phyloP scores from a whole-genome alignment of 306 rosid genomes.

The Cyclanthera cordifolia region DNA sequence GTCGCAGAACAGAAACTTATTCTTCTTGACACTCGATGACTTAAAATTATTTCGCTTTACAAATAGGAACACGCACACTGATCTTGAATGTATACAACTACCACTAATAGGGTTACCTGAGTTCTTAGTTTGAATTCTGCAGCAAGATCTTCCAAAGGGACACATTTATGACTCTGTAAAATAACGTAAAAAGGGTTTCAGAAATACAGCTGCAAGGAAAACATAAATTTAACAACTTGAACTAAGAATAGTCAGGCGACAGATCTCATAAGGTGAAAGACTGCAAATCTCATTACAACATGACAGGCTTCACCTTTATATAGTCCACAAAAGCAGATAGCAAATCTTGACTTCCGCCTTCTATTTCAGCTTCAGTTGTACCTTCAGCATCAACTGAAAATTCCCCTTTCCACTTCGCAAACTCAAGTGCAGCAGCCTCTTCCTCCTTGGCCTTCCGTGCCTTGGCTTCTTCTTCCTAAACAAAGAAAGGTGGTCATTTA shows the following conservation, averaged over 20 bases:
- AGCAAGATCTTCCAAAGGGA: slow-evolving; percentile 92
- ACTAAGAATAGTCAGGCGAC: neutral
- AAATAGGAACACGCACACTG: neutral
- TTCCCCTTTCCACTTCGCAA: slow-evolving; percentile 96
- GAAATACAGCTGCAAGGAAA: neutral
- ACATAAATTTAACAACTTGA: neutral
- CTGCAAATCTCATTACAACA: no score
- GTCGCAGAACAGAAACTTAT: neutral
- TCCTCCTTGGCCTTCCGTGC: slow-evolving; percentile 88
- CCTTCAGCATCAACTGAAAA: slow-evolving; percentile 95
- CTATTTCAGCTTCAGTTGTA: slow-evolving; percentile 59
- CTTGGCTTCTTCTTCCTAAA: slow-evolving; percentile 85
- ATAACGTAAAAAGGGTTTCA: slow-evolving; percentile 1
- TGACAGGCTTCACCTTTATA: slow-evolving; percentile 44
- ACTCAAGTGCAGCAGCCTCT: slow-evolving; percentile 88
- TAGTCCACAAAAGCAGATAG: slow-evolving; percentile 75
- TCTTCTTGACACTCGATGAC: neutral
- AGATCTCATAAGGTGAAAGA: neutral
- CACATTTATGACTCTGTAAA: slow-evolving; percentile 77
- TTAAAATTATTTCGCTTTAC: neutral
- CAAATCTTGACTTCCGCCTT: slow-evolving; percentile 57
- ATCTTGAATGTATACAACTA: neutral
- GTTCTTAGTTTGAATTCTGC: slow-evolving; percentile 83
- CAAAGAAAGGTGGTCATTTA: slow-evolving; percentile 18
- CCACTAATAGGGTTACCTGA: slow-evolving; percentile 43